Evolutionary conservation across 1,284 basidiomycete species (phyloP).

Genomic region (Rhodotorula sp.): DNA sequence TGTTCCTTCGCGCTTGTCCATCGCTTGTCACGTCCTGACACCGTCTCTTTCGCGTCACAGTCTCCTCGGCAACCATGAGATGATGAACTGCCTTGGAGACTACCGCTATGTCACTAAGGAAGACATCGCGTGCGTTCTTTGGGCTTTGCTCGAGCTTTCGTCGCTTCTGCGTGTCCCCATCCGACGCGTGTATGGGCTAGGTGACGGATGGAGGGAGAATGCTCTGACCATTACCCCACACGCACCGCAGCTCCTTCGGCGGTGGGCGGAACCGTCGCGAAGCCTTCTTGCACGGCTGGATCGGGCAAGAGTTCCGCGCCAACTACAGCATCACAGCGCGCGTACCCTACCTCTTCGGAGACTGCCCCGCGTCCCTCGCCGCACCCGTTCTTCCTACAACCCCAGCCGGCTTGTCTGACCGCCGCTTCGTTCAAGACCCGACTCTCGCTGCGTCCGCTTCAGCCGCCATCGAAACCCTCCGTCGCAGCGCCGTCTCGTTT

Average conservation of each 20-base stretch:
- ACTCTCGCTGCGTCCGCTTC: constrained; percentile 27
- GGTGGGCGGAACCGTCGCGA: constrained; percentile 59
- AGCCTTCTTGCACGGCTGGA: constrained; percentile 63
- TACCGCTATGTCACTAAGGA: constrained; percentile 51
- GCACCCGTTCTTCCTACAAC: constrained; percentile 62
- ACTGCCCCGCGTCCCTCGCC: constrained; percentile 4
- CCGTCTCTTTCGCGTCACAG: background rate
- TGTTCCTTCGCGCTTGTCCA: background rate
- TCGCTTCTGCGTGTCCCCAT: no score
- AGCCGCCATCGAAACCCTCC: constrained; percentile 42
- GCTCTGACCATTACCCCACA: background rate
- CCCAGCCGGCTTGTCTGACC: constrained; percentile 48
- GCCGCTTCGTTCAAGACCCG: constrained; percentile 57
- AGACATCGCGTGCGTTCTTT: constrained; percentile 47
- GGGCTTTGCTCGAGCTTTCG: no score
- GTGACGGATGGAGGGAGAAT: no score
- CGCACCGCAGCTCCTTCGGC: constrained; percentile 25
- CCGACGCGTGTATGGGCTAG: no score
- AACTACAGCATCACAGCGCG: constrained; percentile 83
- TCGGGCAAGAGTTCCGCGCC: constrained; percentile 75
- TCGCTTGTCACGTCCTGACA: background rate
- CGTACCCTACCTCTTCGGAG: constrained; percentile 53
- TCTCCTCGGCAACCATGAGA: constrained; percentile 84
- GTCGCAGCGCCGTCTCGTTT: constrained; percentile 74
- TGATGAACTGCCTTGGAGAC: constrained; percentile 47